Evolutionary conservation across 2,329 filamentous ascomycete genomes (phyloP), one percentile per base, ranked within the genome.

Genomic region (Pyrenochaeta sp.): DNA sequence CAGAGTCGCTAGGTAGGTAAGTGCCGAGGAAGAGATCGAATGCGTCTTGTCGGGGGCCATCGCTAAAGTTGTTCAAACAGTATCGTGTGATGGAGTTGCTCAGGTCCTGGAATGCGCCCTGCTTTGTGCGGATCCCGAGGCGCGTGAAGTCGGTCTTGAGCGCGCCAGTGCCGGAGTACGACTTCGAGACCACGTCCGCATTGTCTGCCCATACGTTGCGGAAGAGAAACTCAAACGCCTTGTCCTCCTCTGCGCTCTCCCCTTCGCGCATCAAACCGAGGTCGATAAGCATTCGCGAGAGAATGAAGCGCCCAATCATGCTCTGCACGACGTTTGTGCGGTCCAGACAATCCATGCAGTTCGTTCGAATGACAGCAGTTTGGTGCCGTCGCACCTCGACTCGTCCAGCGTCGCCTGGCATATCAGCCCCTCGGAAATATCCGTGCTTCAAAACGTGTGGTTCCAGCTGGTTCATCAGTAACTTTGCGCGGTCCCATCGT

Each of bases 281-380:
- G 68, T 98, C 94, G 62, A 89, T 86, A 56, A 99, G 88, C 82
- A 97, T 95, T 64, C 93, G 90, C 61, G 93, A 93, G 40, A 99
- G 83, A 13, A 92, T 91, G 86, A 89, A 93, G 50, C 94, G 90
- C 9, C 91, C 95, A 57, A 99, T 87, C 91, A 98, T 97, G 77
- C 92, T 96, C 80, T 99, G 95, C 3, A 99, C 92, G 6, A 99
- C 93, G 71, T 99, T 99, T 52, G 95, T 99, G 52, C 95, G 91
- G 78, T 99, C 95, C 13, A 99, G 86, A 67, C 96, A 99, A 79
- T 99, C 95, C 95, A 99, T 99, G 81, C 95, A 99, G 78, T 99
- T 99, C 39, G 95, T 97, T 52, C 95, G 90, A 64, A 99, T 93
- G 15, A 98, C 93, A 60, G 91, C 93, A 1, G 88, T 92, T 82